phyloP scores from a whole-genome alignment of 441 rosid genomes.

The Gossypium trilobum region DNA sequence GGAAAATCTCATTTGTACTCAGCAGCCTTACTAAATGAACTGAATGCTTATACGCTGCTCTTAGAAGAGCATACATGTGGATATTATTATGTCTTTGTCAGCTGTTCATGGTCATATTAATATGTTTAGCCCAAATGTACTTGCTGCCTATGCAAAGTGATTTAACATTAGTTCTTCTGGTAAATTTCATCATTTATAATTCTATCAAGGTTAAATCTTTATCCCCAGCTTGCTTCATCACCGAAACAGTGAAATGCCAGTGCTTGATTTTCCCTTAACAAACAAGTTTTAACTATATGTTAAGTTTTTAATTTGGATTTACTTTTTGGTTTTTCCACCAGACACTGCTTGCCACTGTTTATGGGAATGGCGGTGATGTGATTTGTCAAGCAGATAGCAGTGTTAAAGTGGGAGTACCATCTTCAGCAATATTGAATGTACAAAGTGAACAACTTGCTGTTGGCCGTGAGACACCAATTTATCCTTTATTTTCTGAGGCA shows the following conservation, averaged over 20 bases:
- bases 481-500: conserved; percentile 76
- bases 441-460: conserved; percentile 83
- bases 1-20: conserved; percentile 9
- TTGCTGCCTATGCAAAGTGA: background rate
- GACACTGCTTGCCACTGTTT: conserved; percentile 61
- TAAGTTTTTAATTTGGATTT: conserved; percentile 9
- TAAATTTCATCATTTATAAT: background rate
- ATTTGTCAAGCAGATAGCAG: conserved; percentile 62
- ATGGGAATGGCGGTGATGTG: conserved; percentile 47
- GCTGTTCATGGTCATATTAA: conserved; percentile 8
- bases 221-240: conserved; percentile 4
- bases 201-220: background rate
- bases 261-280: conserved; percentile 10
- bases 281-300: background rate
- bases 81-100: background rate
- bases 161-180: background rate
- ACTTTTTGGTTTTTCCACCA: conserved; percentile 29
- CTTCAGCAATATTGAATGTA: conserved; percentile 47
- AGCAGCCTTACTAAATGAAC: background rate
- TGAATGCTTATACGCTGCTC: background rate
- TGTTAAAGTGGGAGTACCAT: conserved; percentile 70
- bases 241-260: background rate
- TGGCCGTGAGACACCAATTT: conserved; percentile 63
- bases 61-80: background rate
- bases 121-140: background rate